These are phyloP conservation scores for Anthracocystis setariae DNA, from an alignment of 1,284 basidiomycete genomes.

Conservation along the genomic window DNA sequence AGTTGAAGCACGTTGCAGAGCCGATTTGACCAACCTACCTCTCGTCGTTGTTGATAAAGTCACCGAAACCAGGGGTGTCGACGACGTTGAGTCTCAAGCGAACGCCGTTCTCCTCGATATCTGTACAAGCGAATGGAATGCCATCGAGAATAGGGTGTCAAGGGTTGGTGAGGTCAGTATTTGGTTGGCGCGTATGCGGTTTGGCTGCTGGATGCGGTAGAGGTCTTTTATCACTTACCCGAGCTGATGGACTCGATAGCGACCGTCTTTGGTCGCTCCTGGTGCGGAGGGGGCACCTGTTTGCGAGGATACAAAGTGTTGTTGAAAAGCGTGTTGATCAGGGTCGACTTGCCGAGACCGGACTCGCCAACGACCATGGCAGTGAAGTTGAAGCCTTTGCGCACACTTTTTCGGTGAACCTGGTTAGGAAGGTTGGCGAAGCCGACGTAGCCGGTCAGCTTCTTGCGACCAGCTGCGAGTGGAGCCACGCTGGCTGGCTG, in stretches of 20 bases:
- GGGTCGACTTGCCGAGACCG: constrained; percentile 67
- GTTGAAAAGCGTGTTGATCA: constrained; percentile 68
- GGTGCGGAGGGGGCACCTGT: constrained; percentile 60
- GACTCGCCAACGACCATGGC: constrained; percentile 67
- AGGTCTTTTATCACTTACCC: constrained; percentile 25
- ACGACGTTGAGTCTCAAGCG: constrained; percentile 66
- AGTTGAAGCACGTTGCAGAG: background rate
- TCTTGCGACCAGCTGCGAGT: constrained; percentile 41
- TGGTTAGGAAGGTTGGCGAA: constrained; percentile 67
- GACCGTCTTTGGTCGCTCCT: constrained; percentile 64
- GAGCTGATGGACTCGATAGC: constrained; percentile 67
- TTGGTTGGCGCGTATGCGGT: background rate
- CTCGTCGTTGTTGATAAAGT: constrained; percentile 67
- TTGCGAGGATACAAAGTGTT: constrained; percentile 66
- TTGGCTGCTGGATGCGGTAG: too few relatives aligned
- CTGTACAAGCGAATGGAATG: constrained; percentile 18
- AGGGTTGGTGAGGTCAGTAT: background rate
- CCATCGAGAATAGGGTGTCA: background rate
- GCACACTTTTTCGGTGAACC: constrained; percentile 63
- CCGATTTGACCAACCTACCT: constrained; percentile 28
- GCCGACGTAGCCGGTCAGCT: constrained; percentile 66
- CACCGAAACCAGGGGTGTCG: constrained; percentile 67
- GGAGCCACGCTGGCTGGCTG: constrained; percentile 8
- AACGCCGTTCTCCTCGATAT: constrained; percentile 67
- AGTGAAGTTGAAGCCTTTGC: constrained; percentile 66